phyloP scores from a whole-genome alignment of 345 rosid species.

The Brassica napus region DNA sequence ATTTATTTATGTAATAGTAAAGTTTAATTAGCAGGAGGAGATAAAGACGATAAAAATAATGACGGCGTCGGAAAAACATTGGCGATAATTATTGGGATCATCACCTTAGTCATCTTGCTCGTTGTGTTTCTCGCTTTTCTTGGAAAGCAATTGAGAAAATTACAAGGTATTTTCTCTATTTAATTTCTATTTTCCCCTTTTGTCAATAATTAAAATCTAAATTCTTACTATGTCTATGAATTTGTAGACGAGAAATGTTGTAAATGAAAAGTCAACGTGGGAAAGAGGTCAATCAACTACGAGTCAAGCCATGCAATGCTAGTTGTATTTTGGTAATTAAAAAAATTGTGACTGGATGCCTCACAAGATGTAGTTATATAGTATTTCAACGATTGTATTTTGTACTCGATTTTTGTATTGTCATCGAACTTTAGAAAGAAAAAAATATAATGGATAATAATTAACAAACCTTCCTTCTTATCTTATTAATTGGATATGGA shows the following conservation, averaged over 20 bases:
- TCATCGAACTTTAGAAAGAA: not conserved
- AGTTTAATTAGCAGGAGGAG: conserved; percentile 6
- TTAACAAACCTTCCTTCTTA: not conserved
- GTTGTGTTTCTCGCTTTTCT: conserved; percentile 71
- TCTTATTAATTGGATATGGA: conserved; percentile 9
- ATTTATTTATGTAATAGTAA: not conserved
- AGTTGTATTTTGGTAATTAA: conserved; percentile 32
- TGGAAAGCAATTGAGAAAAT: conserved; percentile 52
- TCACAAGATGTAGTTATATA: conserved; percentile 22
- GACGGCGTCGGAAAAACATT: conserved; percentile 71
- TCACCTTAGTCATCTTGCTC: conserved; percentile 72
- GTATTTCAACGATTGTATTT: not conserved
- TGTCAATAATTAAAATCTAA: not conserved
- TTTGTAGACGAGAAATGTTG: conserved; percentile 35
- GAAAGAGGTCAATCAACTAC: conserved; percentile 16
- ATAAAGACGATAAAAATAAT: conserved; percentile 31
- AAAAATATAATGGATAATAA: too few species aligned
- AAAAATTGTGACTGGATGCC: not conserved
- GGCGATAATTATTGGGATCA: conserved; percentile 80
- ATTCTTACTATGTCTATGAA: not conserved
- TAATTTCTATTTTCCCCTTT: not conserved
- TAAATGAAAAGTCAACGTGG: conserved; percentile 6
- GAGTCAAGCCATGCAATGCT: conserved; percentile 9
- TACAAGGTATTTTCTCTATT: conserved; percentile 49
- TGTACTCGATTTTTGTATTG: conserved; percentile 19